Evolutionary conservation across 106 monocot species (phyloP).

Genomic region (Acorus calamus): DNA sequence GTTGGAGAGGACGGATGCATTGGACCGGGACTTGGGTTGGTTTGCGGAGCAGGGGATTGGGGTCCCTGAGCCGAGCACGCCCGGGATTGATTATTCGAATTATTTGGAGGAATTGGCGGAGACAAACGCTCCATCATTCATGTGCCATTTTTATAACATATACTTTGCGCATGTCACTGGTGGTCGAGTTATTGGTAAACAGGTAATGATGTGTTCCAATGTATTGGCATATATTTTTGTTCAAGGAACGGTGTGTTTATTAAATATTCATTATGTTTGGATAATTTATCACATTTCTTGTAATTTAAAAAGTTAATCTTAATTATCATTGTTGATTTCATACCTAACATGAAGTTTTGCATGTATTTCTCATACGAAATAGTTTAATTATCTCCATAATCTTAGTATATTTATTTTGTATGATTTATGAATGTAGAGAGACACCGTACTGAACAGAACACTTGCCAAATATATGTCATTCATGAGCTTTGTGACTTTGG

Average conservation of each 20-base stretch:
- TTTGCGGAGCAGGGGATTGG: slow-evolving; percentile 39
- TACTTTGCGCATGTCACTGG: slow-evolving; percentile 82
- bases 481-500: too few relatives aligned
- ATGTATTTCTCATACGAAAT: too few relatives aligned
- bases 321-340: too few relatives aligned
- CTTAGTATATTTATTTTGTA: not conserved
- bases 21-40: slow-evolving; percentile 66
- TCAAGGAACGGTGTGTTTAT: too few relatives aligned
- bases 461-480: too few relatives aligned
- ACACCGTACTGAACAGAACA: not conserved
- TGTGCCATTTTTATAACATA: slow-evolving; percentile 89
- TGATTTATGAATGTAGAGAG: not conserved
- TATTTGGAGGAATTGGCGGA: slow-evolving; percentile 67
- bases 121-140: slow-evolving; percentile 69
- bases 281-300: too few relatives aligned
- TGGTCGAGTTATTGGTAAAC: slow-evolving; percentile 62
- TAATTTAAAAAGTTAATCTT: too few relatives aligned
- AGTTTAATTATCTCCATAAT: not conserved
- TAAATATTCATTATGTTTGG: too few relatives aligned
- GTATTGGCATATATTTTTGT: too few relatives aligned
- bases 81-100: slow-evolving; percentile 56
- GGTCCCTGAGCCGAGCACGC: slow-evolving; percentile 60
- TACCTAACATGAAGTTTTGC: too few relatives aligned
- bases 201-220: slow-evolving; percentile 34
- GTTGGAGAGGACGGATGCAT: slow-evolving; percentile 54